phyloP scores from a whole-genome alignment of 805 yeast species.

The Candida qinlingensis region DNA sequence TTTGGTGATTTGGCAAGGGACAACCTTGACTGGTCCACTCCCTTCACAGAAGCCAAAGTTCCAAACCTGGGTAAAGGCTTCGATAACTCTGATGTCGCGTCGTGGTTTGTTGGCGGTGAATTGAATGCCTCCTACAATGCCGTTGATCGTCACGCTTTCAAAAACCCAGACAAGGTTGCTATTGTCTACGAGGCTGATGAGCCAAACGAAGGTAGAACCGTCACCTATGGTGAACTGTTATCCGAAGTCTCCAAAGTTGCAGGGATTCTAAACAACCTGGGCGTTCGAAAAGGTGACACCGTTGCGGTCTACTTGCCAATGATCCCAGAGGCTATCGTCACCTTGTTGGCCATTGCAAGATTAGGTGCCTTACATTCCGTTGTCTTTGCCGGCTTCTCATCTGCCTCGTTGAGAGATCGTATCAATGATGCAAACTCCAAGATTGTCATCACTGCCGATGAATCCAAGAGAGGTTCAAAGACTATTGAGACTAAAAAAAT shows the following conservation, averaged over 20 bases:
- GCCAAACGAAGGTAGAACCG: conserved; percentile 52
- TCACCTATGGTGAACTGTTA: conserved; percentile 69
- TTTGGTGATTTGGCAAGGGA: conserved; percentile 75
- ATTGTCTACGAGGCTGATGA: conserved; percentile 80
- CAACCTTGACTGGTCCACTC: conserved; percentile 74
- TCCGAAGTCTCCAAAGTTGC: conserved; percentile 68
- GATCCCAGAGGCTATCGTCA: conserved; percentile 74
- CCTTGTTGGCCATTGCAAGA: conserved; percentile 73
- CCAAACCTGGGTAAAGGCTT: conserved; percentile 38
- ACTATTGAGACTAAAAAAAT: conserved; percentile 75
- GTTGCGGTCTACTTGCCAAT: conserved; percentile 85
- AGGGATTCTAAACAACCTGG: conserved; percentile 59
- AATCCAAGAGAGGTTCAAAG: conserved; percentile 79
- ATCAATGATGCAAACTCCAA: conserved; percentile 74
- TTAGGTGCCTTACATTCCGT: conserved; percentile 84
- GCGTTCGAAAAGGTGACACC: conserved; percentile 76
- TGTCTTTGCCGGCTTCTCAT: conserved; percentile 83
- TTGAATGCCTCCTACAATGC: conserved; percentile 76
- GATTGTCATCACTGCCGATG: conserved; percentile 75
- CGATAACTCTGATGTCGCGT: conserved; percentile 44
- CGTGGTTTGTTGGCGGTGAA: conserved; percentile 79
- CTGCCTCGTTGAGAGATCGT: conserved; percentile 89
- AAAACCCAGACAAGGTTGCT: conserved; percentile 67
- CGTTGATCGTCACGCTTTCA: conserved; percentile 76
- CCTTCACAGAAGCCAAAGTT: conserved; percentile 63